A percentile compares a stretch with the other conserved stretches of the same genome.
These are phyloP conservation scores for Thelonectria discophora DNA, from an alignment of 2,329 filamentous ascomycete genomes.

Conservation along the genomic window DNA sequence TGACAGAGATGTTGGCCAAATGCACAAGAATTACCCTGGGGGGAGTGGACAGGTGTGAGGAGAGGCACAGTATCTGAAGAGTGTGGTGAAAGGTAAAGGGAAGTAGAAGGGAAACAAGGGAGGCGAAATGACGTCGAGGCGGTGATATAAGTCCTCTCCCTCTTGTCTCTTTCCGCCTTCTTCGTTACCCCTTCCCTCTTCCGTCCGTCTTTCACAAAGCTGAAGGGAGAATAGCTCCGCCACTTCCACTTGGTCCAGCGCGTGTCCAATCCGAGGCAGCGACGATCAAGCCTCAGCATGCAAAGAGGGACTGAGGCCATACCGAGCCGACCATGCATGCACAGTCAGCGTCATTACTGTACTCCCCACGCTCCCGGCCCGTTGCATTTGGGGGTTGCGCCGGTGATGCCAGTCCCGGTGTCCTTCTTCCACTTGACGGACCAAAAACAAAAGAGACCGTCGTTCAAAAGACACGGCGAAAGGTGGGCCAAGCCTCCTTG, in stretches of 20 bases:
- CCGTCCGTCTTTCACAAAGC: not conserved
- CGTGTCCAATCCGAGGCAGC: constrained; percentile 14
- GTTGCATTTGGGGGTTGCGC: no score
- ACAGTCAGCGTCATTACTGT: not conserved
- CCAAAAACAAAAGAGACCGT: no score
- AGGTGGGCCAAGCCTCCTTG: no score
- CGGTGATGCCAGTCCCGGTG: no score
- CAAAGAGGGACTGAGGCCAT: constrained; percentile 5
- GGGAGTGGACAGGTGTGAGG: not conserved
- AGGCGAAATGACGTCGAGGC: constrained; percentile 29
- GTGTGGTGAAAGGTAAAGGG: constrained; percentile 20
- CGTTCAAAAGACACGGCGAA: not conserved
- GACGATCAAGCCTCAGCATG: constrained; percentile 8
- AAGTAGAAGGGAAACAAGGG: constrained; percentile 25
- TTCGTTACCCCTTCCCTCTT: constrained; percentile 6
- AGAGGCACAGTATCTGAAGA: not conserved
- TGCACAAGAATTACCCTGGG: not conserved
- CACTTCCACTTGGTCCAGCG: not conserved
- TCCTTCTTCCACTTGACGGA: no score
- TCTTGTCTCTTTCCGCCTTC: constrained; percentile 24
- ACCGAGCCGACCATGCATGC: constrained; percentile 12
- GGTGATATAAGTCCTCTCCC: constrained; percentile 12
- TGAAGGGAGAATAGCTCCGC: constrained; percentile 9
- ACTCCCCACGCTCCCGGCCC: constrained; percentile 15
- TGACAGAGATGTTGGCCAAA: not conserved